Conservation (phyloP, 139 green algal genomes). For the Chloropicon primus region DNA sequence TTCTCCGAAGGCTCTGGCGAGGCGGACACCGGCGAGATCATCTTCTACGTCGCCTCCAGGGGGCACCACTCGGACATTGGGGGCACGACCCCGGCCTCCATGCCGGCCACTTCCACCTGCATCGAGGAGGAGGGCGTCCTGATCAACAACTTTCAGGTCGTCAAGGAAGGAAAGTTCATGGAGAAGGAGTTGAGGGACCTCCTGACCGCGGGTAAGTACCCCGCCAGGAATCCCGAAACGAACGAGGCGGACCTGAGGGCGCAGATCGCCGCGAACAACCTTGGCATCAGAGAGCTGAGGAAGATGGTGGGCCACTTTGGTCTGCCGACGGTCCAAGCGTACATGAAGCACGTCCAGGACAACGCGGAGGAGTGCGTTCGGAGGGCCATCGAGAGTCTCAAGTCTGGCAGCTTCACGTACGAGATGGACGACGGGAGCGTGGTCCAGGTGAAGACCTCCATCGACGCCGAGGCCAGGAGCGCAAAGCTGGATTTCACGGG, state of each 20-base stretch:
- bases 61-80: slow-evolving; percentile 74
- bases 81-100: slow-evolving; percentile 82
- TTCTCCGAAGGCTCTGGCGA: slow-evolving; percentile 27
- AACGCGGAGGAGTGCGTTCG: slow-evolving; percentile 73
- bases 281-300: slow-evolving; percentile 71
- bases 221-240: slow-evolving; percentile 7
- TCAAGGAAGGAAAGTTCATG: slow-evolving; percentile 50
- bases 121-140: slow-evolving; percentile 83
- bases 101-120: slow-evolving; percentile 71
- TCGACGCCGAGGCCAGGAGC: background rate
- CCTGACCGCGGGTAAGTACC: slow-evolving; percentile 28
- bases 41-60: slow-evolving; percentile 88
- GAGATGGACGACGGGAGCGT: slow-evolving; percentile 18
- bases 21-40: slow-evolving; percentile 27
- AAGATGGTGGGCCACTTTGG: slow-evolving; percentile 74
- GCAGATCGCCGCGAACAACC: slow-evolving; percentile 86
- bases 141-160: slow-evolving; percentile 89
- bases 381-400: slow-evolving; percentile 30
- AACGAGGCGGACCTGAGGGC: slow-evolving; percentile 9
- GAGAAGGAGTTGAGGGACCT: slow-evolving; percentile 73
- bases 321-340: slow-evolving; percentile 59
- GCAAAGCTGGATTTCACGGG: slow-evolving; percentile 10
- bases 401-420: slow-evolving; percentile 61
- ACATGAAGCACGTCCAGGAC: slow-evolving; percentile 83
- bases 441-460: background rate